A percentile compares a stretch with the other conserved stretches of the same genome.
Conservation (phyloP, 139 green algal genomes). For the Auxenochlorella pyrenoidosa region DNA sequence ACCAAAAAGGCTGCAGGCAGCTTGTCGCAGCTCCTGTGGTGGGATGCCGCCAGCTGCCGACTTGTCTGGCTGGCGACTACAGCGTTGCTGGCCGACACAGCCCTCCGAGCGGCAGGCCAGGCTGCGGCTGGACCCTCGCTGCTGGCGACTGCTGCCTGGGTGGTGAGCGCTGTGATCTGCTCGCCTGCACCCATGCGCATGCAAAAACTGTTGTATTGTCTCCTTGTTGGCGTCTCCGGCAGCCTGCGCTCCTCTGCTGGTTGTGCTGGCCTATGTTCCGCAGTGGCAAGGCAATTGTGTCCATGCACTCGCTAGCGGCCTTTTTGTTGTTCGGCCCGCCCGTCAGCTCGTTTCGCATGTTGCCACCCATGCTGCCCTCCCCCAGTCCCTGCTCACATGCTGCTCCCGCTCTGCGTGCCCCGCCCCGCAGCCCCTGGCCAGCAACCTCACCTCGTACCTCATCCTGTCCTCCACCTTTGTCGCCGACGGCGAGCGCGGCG, state of each 20-base stretch:
- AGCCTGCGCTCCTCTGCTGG: background rate
- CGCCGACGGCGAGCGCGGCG: background rate
- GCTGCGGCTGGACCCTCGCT: background rate
- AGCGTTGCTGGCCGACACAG: background rate
- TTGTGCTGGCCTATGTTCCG: too few relatives aligned
- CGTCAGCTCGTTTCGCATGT: background rate
- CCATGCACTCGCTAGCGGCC: too few relatives aligned
- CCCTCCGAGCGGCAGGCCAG: background rate
- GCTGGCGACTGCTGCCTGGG: background rate
- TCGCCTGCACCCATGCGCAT: background rate
- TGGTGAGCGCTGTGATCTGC: background rate
- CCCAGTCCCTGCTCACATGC: background rate
- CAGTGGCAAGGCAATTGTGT: too few relatives aligned
- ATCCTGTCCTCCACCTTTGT: conserved; percentile 20
- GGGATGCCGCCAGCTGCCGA: background rate
- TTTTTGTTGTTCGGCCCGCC: background rate
- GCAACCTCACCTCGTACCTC: conserved; percentile 12
- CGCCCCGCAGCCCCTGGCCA: conserved; percentile 7
- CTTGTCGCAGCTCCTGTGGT: background rate
- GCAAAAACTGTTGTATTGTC: too few relatives aligned
- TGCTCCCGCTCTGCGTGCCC: background rate
- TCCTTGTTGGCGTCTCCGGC: too few relatives aligned
- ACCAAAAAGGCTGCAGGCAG: background rate
- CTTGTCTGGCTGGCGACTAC: background rate
- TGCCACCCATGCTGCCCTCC: background rate